phyloP scores from a whole-genome alignment of 306 rosid genomes.

The Vigna hirtella region DNA sequence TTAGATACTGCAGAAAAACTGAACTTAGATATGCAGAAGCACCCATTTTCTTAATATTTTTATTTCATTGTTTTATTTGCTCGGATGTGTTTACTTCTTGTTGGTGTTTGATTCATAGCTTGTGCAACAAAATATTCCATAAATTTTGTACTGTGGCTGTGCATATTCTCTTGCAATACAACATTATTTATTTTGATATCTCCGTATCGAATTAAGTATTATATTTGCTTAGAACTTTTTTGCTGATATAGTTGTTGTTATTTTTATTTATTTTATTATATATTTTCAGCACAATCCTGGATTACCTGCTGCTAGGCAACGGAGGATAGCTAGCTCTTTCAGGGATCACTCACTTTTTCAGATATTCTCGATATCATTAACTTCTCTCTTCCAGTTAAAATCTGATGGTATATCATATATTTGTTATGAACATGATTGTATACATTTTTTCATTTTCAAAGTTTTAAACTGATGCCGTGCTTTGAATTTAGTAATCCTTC shows the following conservation, averaged over 20 bases:
- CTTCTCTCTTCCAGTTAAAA: constrained; percentile 53
- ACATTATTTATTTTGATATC: background rate
- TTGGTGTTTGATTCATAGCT: background rate
- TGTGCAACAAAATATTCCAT: background rate
- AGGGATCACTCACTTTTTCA: constrained; percentile 54
- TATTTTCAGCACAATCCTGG: constrained; percentile 52
- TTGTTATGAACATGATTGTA: constrained; percentile 25
- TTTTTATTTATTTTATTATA: constrained; percentile 27
- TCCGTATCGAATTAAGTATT: background rate
- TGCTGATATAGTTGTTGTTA: constrained; percentile 24
- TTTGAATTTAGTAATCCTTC: constrained; percentile 36
- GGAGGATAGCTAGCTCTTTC: constrained; percentile 57
- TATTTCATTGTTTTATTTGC: background rate
- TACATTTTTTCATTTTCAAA: constrained; percentile 13
- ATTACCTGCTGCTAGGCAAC: constrained; percentile 55
- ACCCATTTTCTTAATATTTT: background rate
- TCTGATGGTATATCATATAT: constrained; percentile 50
- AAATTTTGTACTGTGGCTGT: background rate
- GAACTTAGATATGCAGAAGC: background rate
- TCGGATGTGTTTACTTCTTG: background rate
- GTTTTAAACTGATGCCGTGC: background rate
- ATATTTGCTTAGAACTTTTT: constrained; percentile 25
- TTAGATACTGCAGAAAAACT: background rate
- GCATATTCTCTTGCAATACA: background rate
- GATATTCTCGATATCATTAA: constrained; percentile 57